phyloP scores from a whole-genome alignment of 306 rosid species.

The Malus sylvestris region DNA sequence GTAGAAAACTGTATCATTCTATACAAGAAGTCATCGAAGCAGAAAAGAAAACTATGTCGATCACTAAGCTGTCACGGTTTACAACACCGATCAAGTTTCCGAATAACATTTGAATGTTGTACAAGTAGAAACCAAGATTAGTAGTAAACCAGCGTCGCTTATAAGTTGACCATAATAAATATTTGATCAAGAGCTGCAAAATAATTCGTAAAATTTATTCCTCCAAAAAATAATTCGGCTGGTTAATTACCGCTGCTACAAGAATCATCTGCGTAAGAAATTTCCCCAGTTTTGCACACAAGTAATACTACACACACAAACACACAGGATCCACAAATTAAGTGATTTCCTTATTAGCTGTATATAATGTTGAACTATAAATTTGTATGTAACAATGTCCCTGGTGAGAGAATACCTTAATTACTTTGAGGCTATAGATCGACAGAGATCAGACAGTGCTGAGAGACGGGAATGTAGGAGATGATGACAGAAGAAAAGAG shows the following conservation, averaged over 20 bases:
- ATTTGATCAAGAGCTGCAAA: neutral
- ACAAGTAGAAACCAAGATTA: neutral
- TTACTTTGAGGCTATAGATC: neutral
- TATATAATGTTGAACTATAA: no score
- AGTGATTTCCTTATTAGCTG: no score
- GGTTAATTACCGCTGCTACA: neutral
- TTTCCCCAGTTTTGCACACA: neutral
- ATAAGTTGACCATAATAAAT: neutral
- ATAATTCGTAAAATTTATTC: neutral
- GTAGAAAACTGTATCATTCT: neutral
- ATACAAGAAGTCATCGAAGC: neutral
- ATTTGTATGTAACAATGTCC: neutral
- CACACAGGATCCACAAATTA: neutral
- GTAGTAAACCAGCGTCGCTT: neutral
- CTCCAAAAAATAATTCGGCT: neutral
- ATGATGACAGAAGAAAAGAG: constrained; percentile 69
- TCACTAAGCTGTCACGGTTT: neutral
- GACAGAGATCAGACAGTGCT: neutral
- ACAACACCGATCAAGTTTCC: neutral
- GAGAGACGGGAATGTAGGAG: neutral
- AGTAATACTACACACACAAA: neutral
- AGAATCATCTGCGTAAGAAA: neutral
- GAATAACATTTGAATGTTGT: neutral
- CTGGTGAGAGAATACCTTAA: neutral
- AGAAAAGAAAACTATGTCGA: neutral